Evolutionary conservation across 495 filamentous ascomycete species (phyloP).

Genomic region (Immersiella caudata): DNA sequence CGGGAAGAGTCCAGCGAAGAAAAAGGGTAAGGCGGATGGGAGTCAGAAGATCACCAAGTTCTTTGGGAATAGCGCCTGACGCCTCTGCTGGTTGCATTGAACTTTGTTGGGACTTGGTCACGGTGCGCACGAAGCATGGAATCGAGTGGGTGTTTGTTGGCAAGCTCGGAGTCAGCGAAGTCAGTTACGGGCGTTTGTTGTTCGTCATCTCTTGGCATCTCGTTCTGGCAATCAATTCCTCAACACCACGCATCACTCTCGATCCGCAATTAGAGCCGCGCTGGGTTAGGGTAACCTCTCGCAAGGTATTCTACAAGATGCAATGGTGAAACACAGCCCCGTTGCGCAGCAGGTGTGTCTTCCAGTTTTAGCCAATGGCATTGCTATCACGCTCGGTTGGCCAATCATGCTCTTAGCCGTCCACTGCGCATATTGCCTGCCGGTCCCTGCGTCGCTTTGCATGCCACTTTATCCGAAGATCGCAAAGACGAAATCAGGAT

Average conservation of each 20-base stretch:
- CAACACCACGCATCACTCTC: not conserved
- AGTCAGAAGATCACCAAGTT: conserved; percentile 86
- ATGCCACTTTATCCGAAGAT: not conserved
- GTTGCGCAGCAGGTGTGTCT: not conserved
- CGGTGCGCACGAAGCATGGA: not conserved
- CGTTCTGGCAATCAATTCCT: not conserved
- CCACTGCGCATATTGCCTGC: not conserved
- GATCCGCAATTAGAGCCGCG: not conserved
- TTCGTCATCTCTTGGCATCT: not conserved
- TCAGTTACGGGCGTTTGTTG: not conserved
- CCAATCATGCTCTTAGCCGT: not conserved
- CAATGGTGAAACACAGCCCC: not conserved
- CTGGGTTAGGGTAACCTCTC: not conserved
- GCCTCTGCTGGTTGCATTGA: not conserved
- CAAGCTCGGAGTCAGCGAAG: not conserved
- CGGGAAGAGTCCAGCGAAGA: conserved; percentile 42
- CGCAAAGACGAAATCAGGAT: not conserved
- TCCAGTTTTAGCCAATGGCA: not conserved
- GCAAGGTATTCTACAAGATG: not conserved
- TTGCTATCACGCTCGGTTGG: not conserved
- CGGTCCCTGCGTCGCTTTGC: not conserved
- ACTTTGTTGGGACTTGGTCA: not conserved
- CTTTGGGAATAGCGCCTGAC: conserved; percentile 62
- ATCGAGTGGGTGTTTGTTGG: not conserved
- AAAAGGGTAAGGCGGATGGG: conserved; percentile 54